Evolutionary conservation across 2,329 filamentous ascomycete species (phyloP), one percentile per base, ranked within the genome.

Genomic region (Xylariaceae sp.): DNA sequence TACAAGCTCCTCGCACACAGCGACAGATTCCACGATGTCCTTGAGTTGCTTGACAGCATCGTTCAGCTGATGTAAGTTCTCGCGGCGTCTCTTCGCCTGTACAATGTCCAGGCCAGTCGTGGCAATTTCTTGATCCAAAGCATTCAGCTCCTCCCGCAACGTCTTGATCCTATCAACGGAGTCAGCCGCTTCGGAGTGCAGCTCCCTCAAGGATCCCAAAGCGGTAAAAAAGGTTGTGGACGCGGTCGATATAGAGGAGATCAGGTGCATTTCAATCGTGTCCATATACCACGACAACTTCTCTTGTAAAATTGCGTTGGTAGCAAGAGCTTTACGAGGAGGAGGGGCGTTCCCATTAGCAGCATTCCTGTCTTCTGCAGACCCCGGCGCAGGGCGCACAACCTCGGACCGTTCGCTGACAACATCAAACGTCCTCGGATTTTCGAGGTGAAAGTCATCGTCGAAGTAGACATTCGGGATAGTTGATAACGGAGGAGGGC

Each of bases 271-370:
- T 62, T 98, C 93, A 17, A 98, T 89, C 0, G 93, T 98, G 62
- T 98, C 93, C 89, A 98, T 95, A 63, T 98, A 98, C 93, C 93
- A 98, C 0, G 93, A 97, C 11, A 98, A 72, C 65, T 98, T 98
- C 65, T 98, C 93, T 62, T 98, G 93, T 28, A 98, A 65, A 44
- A 98, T 98, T 0, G 93, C 93, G 65, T 98, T 98, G 0, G 90
- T 96, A 7, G 91, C 91, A 19, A 98, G 72, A 1, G 88, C 87
- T 62, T 96, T 97, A 45, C 91, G 79, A 8, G 86, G 82, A 9
- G 76, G 74, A 17, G 75, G 66, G 0, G 74, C 67, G 38, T 69
- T 71, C 4, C 79, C 81, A 60, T 83, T 87, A 6, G 22, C 22
- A 4, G 65, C 64, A 28, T 68, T 71, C 18, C 77, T 74, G 19